Percentiles rank a stretch among this genome's conserved stretches.
Conservation (phyloP, 192 early-diverging fungal genomes). For the Coemansia sp. region DNA sequence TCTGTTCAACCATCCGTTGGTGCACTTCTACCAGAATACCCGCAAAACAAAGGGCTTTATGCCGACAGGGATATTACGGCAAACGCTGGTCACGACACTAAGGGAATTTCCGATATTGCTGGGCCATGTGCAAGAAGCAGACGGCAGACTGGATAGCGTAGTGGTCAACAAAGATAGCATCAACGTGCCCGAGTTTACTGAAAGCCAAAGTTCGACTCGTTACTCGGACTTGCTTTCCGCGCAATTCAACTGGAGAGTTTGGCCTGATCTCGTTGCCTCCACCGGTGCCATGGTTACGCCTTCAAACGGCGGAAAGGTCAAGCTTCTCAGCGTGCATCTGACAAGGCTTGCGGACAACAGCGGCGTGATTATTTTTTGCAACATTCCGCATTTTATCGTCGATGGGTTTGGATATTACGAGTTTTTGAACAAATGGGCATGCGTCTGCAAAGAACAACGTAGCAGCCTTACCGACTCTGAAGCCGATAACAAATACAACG, state of each 20-base stretch:
- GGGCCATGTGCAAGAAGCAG: constrained; percentile 17
- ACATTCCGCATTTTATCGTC: constrained; percentile 45
- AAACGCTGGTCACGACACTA: constrained; percentile 27
- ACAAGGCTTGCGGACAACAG: constrained; percentile 27
- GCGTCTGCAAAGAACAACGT: constrained; percentile 12
- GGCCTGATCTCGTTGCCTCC: constrained; percentile 24
- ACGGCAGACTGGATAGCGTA: constrained; percentile 5
- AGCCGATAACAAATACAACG: background rate
- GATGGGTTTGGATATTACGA: constrained; percentile 47
- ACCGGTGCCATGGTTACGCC: constrained; percentile 26
- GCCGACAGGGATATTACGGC: constrained; percentile 16
- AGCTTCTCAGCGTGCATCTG: constrained; percentile 26
- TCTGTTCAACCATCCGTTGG: constrained; percentile 40
- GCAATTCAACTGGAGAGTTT: constrained; percentile 17
- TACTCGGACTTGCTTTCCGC: constrained; percentile 11
- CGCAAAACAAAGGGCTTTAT: constrained; percentile 21
- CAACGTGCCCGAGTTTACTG: constrained; percentile 43
- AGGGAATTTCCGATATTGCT: constrained; percentile 35
- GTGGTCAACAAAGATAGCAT: constrained; percentile 26
- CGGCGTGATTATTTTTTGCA: constrained; percentile 38
- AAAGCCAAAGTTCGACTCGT: constrained; percentile 20
- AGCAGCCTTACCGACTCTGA: too few species aligned
- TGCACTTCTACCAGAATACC: constrained; percentile 45
- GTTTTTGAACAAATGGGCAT: constrained; percentile 35
- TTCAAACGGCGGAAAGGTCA: constrained; percentile 12